These are phyloP conservation scores for Allomyces arbusculus DNA, from an alignment of 192 early-diverging fungal genomes.

Conservation along the genomic window DNA sequence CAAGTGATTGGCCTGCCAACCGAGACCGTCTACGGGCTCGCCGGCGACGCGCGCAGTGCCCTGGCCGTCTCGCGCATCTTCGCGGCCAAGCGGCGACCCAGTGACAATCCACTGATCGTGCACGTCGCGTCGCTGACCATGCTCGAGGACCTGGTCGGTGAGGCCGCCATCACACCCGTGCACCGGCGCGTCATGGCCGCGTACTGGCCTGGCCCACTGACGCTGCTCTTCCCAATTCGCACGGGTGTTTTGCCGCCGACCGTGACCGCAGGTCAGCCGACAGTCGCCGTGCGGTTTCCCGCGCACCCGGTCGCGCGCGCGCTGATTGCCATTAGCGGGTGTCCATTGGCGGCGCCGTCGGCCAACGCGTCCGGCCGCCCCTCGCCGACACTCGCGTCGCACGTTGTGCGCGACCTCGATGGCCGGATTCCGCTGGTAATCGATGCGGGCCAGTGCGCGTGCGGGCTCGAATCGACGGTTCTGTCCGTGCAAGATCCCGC, in stretches of 20 bases:
- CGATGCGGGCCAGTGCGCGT: conserved; percentile 71
- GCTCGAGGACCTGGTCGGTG: conserved; percentile 45
- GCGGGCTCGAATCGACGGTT: conserved; percentile 87
- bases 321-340: conserved; percentile 55
- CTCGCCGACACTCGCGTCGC: conserved; percentile 73
- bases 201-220: conserved; percentile 89
- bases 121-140: conserved; percentile 81
- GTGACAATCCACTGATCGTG: conserved; percentile 93
- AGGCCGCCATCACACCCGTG: conserved; percentile 37
- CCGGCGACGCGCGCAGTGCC: conserved; percentile 56
- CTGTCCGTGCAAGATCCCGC: conserved; percentile 52
- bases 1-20: conserved; percentile 78
- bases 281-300: conserved; percentile 82
- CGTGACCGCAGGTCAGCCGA: conserved; percentile 65
- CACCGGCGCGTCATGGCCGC: conserved; percentile 44
- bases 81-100: conserved; percentile 66
- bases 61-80: conserved; percentile 57
- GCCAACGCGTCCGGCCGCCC: conserved; percentile 92
- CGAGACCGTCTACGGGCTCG: conserved; percentile 96
- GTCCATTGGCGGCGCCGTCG: conserved; percentile 92
- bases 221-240: conserved; percentile 59
- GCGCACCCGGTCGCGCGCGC: conserved; percentile 79
- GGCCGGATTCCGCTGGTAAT: conserved; percentile 67
- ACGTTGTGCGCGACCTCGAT: conserved; percentile 66
- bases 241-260: conserved; percentile 42